Evolutionary conservation across 2,329 filamentous ascomycete genomes (phyloP).

Genomic region (Penicillium sp.): DNA sequence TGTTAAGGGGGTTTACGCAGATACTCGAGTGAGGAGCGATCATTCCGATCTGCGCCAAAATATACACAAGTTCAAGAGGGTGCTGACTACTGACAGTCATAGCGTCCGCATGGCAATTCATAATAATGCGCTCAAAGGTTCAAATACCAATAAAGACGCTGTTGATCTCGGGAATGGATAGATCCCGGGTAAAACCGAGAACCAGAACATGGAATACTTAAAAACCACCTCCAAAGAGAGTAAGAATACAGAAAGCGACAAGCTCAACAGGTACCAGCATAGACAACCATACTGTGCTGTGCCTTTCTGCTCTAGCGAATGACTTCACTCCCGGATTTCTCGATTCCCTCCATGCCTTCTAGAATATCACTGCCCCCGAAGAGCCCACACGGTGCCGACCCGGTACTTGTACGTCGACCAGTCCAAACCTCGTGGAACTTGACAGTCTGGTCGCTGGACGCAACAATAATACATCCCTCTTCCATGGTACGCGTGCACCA

Average conservation of each 20-base stretch:
- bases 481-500: conserved; percentile 61
- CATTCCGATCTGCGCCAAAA: conserved; percentile 14
- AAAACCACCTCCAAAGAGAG: neutral
- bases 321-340: conserved; percentile 58
- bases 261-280: neutral
- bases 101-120: neutral
- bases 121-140: neutral
- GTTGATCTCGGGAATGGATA: neutral
- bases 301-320: conserved; percentile 55
- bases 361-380: conserved; percentile 84
- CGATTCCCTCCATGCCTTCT: conserved; percentile 78
- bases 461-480: conserved; percentile 87
- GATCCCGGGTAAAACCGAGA: neutral
- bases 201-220: neutral
- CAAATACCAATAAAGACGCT: neutral
- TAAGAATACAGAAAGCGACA: neutral
- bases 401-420: conserved; percentile 60
- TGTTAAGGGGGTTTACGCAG: conserved; percentile 1
- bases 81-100: neutral
- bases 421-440: conserved; percentile 96
- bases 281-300: neutral
- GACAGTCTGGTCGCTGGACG: conserved; percentile 86
- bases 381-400: conserved; percentile 60
- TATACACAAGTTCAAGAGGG: neutral
- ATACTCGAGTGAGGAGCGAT: conserved; percentile 12